These are phyloP conservation scores for Dimargaris cristalligena DNA, from an alignment of 192 early-diverging fungal species.

Conservation along the genomic window DNA sequence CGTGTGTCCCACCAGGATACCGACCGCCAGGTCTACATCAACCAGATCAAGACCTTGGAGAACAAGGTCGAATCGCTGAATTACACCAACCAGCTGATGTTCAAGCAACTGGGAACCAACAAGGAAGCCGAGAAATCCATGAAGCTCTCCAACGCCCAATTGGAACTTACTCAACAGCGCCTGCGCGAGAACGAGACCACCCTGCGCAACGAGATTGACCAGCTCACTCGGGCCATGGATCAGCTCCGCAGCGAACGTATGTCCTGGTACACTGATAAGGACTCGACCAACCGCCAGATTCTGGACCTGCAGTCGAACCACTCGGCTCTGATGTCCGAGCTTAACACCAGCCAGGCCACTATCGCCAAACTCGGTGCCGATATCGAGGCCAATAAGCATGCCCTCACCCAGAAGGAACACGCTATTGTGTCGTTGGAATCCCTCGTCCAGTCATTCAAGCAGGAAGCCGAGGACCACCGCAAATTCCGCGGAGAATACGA, in stretches of 20 bases:
- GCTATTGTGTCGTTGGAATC: slow-evolving; percentile 5
- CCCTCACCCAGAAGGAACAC: slow-evolving; percentile 8
- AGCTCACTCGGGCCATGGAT: slow-evolving; percentile 4
- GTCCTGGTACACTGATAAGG: slow-evolving; percentile 9
- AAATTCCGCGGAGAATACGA: slow-evolving; percentile 3
- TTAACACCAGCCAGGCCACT: background rate
- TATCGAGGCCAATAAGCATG: background rate
- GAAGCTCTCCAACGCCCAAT: slow-evolving; percentile 9
- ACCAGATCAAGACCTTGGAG: slow-evolving; percentile 19
- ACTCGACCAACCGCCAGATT: slow-evolving; percentile 4
- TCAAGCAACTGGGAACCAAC: slow-evolving; percentile 24
- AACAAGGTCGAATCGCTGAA: slow-evolving; percentile 25
- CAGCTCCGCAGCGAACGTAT: slow-evolving; percentile 6
- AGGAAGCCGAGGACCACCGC: slow-evolving; percentile 3
- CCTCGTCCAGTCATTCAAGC: slow-evolving; percentile 5
- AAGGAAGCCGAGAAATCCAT: slow-evolving; percentile 18
- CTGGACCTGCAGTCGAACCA: slow-evolving; percentile 4
- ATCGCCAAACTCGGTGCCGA: background rate
- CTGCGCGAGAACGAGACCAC: slow-evolving; percentile 6
- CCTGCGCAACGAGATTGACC: slow-evolving; percentile 6
- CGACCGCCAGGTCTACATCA: slow-evolving; percentile 5
- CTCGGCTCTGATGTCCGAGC: slow-evolving; percentile 1
- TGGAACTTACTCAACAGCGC: slow-evolving; percentile 9
- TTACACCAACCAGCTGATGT: slow-evolving; percentile 26
- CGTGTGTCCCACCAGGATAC: background rate